A percentile compares a stretch with the other conserved stretches of the same genome.
These are phyloP conservation scores for Evernia prunastri DNA, from an alignment of 495 filamentous ascomycete species.

Conservation along the genomic window DNA sequence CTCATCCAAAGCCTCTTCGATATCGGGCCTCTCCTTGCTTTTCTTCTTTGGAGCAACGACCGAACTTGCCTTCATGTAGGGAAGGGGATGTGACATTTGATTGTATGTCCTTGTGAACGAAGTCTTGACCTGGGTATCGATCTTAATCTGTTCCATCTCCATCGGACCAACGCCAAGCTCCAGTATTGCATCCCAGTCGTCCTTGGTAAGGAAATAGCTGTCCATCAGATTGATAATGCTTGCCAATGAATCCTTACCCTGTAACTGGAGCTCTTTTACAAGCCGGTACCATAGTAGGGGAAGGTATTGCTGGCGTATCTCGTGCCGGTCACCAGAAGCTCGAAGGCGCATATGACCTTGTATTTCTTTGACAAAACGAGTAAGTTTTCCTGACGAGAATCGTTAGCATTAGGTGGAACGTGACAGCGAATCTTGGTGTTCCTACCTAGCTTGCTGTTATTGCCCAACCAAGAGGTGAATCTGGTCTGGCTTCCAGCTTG, in stretches of 20 bases:
- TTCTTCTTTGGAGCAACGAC: constrained; percentile 62
- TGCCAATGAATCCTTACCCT: constrained; percentile 68
- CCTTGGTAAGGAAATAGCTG: constrained; percentile 90
- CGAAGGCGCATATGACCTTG: constrained; percentile 95
- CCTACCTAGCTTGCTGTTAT: constrained; percentile 79
- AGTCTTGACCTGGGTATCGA: constrained; percentile 79
- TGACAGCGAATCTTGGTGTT: neutral
- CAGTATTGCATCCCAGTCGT: constrained; percentile 87
- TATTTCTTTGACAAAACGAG: constrained; percentile 84
- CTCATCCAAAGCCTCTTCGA: constrained; percentile 93
- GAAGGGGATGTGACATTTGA: constrained; percentile 73
- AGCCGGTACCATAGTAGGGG: constrained; percentile 79
- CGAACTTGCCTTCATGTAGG: constrained; percentile 89
- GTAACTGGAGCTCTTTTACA: constrained; percentile 60
- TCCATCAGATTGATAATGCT: constrained; percentile 91
- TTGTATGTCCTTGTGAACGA: constrained; percentile 92
- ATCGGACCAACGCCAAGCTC: constrained; percentile 87
- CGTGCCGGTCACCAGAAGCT: constrained; percentile 84
- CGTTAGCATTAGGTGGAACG: constrained; percentile 21
- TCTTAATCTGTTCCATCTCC: constrained; percentile 61
- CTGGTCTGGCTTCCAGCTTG: constrained; percentile 49
- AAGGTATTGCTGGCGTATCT: constrained; percentile 90
- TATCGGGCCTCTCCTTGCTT: constrained; percentile 75
- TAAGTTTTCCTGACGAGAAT: constrained; percentile 56
- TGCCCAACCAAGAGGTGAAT: constrained; percentile 89